Base-by-base conservation (phyloP, 768 basidiomycete species). In the Phanerochaete carnosa region DNA sequence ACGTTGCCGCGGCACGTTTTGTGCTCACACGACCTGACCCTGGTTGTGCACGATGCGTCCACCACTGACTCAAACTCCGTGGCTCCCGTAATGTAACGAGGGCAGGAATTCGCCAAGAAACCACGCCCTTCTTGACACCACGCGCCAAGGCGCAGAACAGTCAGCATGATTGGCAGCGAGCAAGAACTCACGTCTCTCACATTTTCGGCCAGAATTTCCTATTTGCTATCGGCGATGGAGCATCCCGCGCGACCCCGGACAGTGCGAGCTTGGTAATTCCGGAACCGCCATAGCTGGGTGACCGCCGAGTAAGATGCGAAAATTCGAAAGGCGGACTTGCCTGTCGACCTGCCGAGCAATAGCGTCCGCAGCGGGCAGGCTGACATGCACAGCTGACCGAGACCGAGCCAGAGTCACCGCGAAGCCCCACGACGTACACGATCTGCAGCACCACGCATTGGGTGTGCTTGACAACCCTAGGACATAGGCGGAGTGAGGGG, bases 221-320 rank as follows among this genome's bases (percentile, higher is more conserved):
- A 15, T 35, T 23, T 43, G 39, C 39, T 43, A 43, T 33, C 30
- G 52, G 35, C 29, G 52, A 29, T 22, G 15, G 52, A 12, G 13
- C n/a, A 22, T 33, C 22, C 22, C 37, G 30, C 25, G 57, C 30
- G 39, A 39, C 55, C 57, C 57, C 57, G 32, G 57, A 58, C 57
- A 58, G 55, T 37, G 55, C 55, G 35, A 45, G 13, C n/a, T n/a
- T n/a, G n/a, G n/a, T n/a, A n/a, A n/a, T n/a, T n/a, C n/a, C n/a
- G n/a, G n/a, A n/a, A n/a, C n/a, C n/a, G n/a, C n/a, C n/a, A n/a
- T n/a, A n/a, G n/a, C n/a, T n/a, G n/a, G n/a, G n/a, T n/a, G n/a
- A n/a, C n/a, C n/a, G n/a, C 45, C 45, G 46, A 50, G 57, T 30
- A 3, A 35, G 57, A 50, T 33, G 45, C 57, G 57, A 28, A 15